phyloP scores from a whole-genome alignment of 768 basidiomycete species.

The Naematelia aurantialba region DNA sequence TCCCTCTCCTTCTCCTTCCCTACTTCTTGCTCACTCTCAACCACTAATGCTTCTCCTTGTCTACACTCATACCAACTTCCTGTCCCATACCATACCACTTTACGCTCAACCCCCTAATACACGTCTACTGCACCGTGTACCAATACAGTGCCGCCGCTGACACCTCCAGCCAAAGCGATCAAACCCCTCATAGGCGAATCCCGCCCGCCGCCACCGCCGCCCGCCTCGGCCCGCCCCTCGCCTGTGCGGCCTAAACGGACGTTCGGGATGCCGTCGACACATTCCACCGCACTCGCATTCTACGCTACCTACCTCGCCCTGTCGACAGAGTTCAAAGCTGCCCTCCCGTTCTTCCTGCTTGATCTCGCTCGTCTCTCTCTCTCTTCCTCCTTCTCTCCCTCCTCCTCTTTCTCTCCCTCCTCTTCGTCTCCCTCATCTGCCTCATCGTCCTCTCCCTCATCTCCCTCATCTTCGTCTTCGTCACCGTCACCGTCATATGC shows the following conservation, averaged over 20 bases:
- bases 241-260: constrained; percentile 47
- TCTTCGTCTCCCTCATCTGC: neutral
- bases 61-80: constrained; percentile 52
- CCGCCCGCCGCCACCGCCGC: constrained; percentile 43
- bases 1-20: neutral
- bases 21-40: neutral
- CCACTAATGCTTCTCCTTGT: constrained; percentile 4
- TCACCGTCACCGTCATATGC: no score
- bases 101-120: constrained; percentile 54
- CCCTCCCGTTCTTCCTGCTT: constrained; percentile 21
- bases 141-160: neutral
- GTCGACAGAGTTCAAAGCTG: no score
- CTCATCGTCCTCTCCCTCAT: constrained; percentile 1
- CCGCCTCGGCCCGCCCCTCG: constrained; percentile 16
- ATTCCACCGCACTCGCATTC: constrained; percentile 53
- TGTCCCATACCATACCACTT: no score
- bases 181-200: constrained; percentile 50
- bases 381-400: constrained; percentile 8
- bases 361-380: constrained; percentile 25
- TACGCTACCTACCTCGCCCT: constrained; percentile 51
- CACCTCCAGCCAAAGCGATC: constrained; percentile 49
- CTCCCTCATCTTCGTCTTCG: no score
- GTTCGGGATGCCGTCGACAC: constrained; percentile 55
- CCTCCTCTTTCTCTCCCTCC: constrained; percentile 5
- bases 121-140: neutral